A percentile compares a stretch with the other conserved stretches of the same genome.
These are phyloP conservation scores for Penicillium roqueforti DNA, from an alignment of 495 filamentous ascomycete species.

Conservation along the genomic window DNA sequence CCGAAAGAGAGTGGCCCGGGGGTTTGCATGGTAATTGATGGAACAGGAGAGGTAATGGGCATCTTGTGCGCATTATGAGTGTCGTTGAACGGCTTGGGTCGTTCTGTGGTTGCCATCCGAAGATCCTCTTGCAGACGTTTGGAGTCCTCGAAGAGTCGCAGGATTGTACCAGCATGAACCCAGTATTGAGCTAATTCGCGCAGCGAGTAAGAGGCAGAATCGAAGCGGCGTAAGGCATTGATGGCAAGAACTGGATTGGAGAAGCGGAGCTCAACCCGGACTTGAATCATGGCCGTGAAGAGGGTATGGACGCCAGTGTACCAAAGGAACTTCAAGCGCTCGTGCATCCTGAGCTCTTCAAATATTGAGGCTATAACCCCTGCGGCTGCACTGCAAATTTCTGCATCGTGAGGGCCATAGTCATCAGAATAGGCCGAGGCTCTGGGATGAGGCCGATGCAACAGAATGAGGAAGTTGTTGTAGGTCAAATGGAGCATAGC, in stretches of 20 bases:
- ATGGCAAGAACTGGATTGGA: conserved; percentile 49
- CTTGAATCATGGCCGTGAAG: conserved; percentile 50
- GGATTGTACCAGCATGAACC: conserved; percentile 44
- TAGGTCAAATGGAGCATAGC: conserved; percentile 49
- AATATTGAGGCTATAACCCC: conserved; percentile 49
- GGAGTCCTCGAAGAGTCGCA: conserved; percentile 46
- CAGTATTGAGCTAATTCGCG: conserved; percentile 44
- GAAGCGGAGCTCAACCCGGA: conserved; percentile 47
- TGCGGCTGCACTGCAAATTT: conserved; percentile 46
- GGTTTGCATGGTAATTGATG: conserved; percentile 21
- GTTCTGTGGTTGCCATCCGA: conserved; percentile 35
- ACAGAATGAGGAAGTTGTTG: conserved; percentile 48
- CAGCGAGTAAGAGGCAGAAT: conserved; percentile 43
- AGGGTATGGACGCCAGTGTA: conserved; percentile 45
- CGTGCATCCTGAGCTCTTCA: conserved; percentile 45
- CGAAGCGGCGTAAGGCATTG: conserved; percentile 46
- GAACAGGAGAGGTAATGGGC: conserved; percentile 18
- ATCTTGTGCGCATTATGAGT: conserved; percentile 18
- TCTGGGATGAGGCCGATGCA: conserved; percentile 47
- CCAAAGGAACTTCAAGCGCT: conserved; percentile 46
- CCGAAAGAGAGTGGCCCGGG: conserved; percentile 31
- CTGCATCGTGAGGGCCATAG: conserved; percentile 43
- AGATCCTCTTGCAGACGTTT: conserved; percentile 45
- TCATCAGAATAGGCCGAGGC: conserved; percentile 44
- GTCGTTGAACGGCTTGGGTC: conserved; percentile 33